Evolutionary conservation across 1,284 basidiomycete genomes (phyloP), one percentile per base, ranked within the genome.

Genomic region (Ganoderma meredithae): DNA sequence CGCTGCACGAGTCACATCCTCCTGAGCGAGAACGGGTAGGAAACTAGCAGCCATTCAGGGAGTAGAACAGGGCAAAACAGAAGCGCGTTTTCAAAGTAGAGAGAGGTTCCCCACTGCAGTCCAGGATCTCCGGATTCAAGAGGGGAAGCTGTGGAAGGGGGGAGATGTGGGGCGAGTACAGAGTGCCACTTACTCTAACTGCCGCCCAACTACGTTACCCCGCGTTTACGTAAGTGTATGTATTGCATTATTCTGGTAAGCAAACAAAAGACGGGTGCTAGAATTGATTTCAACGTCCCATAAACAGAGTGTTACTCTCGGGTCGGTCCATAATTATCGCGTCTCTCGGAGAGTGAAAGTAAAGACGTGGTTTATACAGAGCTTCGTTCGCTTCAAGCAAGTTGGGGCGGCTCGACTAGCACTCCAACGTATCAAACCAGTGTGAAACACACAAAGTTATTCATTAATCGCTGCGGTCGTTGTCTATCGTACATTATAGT

Each of bases 1-100:
- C 40, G 82, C 81, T 33, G 86, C 86, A 69, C 81, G 82, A 67
- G 84, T 79, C 49, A 86, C 76, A 74, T 88, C 86, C 47, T 73
- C 76, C 22, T 76, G 76, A 5, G 83, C 79, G 43, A 88, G 80
- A 47, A 76, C 70, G 10, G 86, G 86, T 10, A 88, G 80, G 72
- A 86, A 84, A 33, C 71, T 58, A 2, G 71, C 22, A 27, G 70
- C 67, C 72, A 73, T 74, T 7, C 12, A 56, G 36, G 36, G n/a
- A 59, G 19, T 17, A n/a, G 31, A 31, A 13, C 8, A 47, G n/a
- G n/a, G 22, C 47, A 19, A 13, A 3, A 3, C 22, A 19, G 8
- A 49, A 12, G 22, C 17, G n/a, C 22, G 8, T 49, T 22, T 22
- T 13, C 47, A 0, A 25, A 25, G 47, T 25, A 22, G 3, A 49